phyloP scores from a whole-genome alignment of 2,329 filamentous ascomycete species.

The Mycosphaerella sp. region DNA sequence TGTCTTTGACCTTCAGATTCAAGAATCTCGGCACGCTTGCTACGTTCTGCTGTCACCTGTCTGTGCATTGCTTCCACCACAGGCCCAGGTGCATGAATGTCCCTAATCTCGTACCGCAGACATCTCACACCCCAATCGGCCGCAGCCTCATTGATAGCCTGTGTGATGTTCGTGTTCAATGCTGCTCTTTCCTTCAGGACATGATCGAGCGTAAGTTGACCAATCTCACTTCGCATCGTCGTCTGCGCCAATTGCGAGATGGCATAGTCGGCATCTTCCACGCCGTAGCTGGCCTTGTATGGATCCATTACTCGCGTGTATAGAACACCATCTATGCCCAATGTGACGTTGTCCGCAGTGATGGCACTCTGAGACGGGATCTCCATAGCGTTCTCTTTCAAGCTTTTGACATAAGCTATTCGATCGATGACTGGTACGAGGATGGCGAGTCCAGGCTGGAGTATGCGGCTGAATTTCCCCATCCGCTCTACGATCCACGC shows the following conservation, averaged over 20 bases:
- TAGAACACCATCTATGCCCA: slow-evolving; percentile 91
- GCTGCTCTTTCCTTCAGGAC: slow-evolving; percentile 95
- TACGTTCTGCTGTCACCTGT: slow-evolving; percentile 93
- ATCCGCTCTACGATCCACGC: slow-evolving; percentile 99
- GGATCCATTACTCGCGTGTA: slow-evolving; percentile 97
- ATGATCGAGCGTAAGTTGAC: slow-evolving; percentile 91
- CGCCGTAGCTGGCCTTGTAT: slow-evolving; percentile 97
- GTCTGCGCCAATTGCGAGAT: slow-evolving; percentile 97
- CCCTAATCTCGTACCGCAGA: slow-evolving; percentile 93
- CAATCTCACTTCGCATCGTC: slow-evolving; percentile 98
- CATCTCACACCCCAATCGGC: slow-evolving; percentile 96
- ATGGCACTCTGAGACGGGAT: slow-evolving; percentile 97
- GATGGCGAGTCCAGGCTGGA: slow-evolving; percentile 85
- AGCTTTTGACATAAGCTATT: slow-evolving; percentile 94
- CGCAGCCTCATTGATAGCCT: slow-evolving; percentile 95
- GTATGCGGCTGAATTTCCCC: slow-evolving; percentile 92
- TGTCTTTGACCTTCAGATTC: slow-evolving; percentile 96
- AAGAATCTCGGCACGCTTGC: slow-evolving; percentile 94
- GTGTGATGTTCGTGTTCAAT: slow-evolving; percentile 97
- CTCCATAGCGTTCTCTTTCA: slow-evolving; percentile 94
- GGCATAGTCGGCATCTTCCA: slow-evolving; percentile 97
- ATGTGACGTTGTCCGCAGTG: slow-evolving; percentile 94
- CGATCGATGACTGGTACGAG: slow-evolving; percentile 86
- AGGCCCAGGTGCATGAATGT: slow-evolving; percentile 90
- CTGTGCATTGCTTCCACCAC: slow-evolving; percentile 98